Evolutionary conservation across 305 asterid genomes (phyloP).

Genomic region (Fraxinus latifolia): DNA sequence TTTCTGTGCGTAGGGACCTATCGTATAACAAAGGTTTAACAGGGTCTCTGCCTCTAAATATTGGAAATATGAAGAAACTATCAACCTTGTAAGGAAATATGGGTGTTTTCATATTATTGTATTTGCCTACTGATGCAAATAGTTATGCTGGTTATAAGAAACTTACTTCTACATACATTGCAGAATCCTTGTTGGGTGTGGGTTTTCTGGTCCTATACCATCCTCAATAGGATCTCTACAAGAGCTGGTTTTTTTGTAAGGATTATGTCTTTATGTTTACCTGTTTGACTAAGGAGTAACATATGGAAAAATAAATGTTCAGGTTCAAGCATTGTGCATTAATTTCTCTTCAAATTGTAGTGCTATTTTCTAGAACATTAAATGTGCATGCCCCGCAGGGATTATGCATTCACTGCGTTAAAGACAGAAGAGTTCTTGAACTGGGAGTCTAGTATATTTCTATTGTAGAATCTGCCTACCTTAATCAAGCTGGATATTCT

Average conservation of each 20-base stretch:
- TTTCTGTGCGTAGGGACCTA: conserved; percentile 52
- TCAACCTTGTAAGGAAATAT: conserved; percentile 41
- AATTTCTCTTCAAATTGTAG: background rate
- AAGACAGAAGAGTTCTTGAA: background rate
- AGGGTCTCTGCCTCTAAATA: conserved; percentile 67
- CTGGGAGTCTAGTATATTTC: background rate
- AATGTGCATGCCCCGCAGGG: background rate
- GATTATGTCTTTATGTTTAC: background rate
- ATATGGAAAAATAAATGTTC: background rate
- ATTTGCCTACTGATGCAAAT: background rate
- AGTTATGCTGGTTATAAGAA: background rate
- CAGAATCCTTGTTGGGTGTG: conserved; percentile 73
- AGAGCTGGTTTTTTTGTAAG: conserved; percentile 64
- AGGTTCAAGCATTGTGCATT: background rate
- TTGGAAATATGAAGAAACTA: conserved; percentile 51
- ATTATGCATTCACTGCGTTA: background rate
- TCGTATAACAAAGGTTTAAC: conserved; percentile 63
- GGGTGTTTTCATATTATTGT: background rate
- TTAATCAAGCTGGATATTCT: background rate
- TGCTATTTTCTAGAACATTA: background rate
- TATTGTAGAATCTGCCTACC: background rate
- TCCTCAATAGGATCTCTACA: conserved; percentile 60
- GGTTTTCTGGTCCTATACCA: conserved; percentile 70
- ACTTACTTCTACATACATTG: conserved; percentile 22
- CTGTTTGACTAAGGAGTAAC: background rate